Evolutionary conservation across 2,329 filamentous ascomycete genomes (phyloP), one percentile per base, ranked within the genome.

Genomic region (Penicillium sp.): DNA sequence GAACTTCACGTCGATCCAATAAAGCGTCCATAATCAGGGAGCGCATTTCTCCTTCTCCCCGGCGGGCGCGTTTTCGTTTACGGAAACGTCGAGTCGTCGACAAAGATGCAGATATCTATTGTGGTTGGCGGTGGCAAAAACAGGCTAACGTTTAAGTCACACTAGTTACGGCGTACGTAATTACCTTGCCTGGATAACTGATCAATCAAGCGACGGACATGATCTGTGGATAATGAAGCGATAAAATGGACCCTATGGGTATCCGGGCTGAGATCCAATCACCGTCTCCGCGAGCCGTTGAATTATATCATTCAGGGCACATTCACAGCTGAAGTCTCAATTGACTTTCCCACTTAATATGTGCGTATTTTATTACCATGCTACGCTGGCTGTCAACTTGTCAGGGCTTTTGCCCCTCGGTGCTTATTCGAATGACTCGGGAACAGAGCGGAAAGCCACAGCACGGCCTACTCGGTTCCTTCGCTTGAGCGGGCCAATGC

Each of bases 41-140:
- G 12, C 9, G 9, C 8, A 7, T 11, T 16, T 14, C 16, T 11
- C 26, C 45, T 42, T 28, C 49, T 46, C 50, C 42, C 40, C 40
- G 50, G 45, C 24, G 51, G 42, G 42, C 51, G 28, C 26, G 9
- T 28, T 38, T 33, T 23, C 45, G n/a, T 43, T 47, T 47, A 54
- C 23, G n/a, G 43, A 52, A 45, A 18, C 14, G 28, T 30, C 28
- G 18, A 42, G n/a, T 21, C n/a, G 18, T 12, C n/a, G n/a, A 23
- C 40, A 43, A 43, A 43, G 40, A 43, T 43, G 33, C 52, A 16
- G 23, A 35, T 42, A 33, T 45, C 23, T 18, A 28, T 30, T 21
- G 35, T 56, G 47, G 47, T 56, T 56, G 47, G 53, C 38, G 53
- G 53, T 56, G 53, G 53, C 53, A 38, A 49, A 35, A 56, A 43